A percentile compares a stretch with the other conserved stretches of the same genome.
These are phyloP conservation scores for Falciphora oryzae DNA, from an alignment of 2,329 filamentous ascomycete genomes.

Conservation along the genomic window DNA sequence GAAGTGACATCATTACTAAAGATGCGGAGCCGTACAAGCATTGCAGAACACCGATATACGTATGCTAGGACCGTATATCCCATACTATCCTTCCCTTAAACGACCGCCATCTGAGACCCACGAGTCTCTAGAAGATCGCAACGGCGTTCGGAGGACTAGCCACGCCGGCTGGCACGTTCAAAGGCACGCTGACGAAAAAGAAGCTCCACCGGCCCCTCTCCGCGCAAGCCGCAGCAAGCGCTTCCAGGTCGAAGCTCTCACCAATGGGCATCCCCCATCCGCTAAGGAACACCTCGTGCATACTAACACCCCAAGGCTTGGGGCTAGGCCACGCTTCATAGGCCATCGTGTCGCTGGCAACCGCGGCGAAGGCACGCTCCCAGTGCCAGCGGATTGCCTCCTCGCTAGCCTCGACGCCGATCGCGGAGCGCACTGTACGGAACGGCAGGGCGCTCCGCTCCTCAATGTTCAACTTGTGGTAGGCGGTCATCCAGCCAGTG, in stretches of 20 bases:
- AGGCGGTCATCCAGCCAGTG: conserved; percentile 27
- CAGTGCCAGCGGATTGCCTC: conserved; percentile 38
- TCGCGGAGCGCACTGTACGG: conserved; percentile 20
- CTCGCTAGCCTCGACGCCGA: conserved; percentile 32
- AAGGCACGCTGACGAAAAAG: conserved; percentile 33
- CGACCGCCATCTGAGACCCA: not conserved
- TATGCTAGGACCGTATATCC: too few relatives aligned
- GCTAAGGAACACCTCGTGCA: conserved; percentile 37
- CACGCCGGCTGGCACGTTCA: conserved; percentile 31
- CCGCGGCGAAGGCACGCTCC: conserved; percentile 38
- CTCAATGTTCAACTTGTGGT: conserved; percentile 19
- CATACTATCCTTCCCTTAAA: not conserved
- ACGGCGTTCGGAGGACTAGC: conserved; percentile 33
- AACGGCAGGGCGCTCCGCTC: conserved; percentile 20
- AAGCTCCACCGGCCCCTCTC: conserved; percentile 31
- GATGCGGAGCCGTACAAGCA: too few relatives aligned
- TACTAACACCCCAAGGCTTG: conserved; percentile 1
- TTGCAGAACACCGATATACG: too few relatives aligned
- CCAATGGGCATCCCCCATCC: conserved; percentile 48
- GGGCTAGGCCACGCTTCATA: conserved; percentile 35
- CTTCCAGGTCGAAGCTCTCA: conserved; percentile 41
- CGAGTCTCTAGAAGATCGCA: conserved; percentile 23
- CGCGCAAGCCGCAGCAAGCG: conserved; percentile 27
- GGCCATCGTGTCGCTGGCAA: conserved; percentile 35
- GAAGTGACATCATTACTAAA: too few relatives aligned